Conservation (phyloP, 139 green algal genomes). For the Spirogloea muscicola region DNA sequence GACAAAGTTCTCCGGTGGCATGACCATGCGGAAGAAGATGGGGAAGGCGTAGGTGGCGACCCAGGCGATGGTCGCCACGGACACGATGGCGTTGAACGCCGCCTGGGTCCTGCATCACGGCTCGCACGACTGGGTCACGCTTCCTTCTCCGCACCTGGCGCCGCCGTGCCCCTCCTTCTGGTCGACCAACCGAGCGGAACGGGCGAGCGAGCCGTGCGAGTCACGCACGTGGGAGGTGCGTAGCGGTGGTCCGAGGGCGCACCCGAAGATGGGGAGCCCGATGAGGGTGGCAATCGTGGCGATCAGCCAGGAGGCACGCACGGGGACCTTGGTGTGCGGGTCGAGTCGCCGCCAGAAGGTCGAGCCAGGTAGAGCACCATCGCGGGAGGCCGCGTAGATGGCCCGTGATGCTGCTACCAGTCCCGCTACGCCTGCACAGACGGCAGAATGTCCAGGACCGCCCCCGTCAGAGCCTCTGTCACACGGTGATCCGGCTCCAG, state of each 20-base stretch:
- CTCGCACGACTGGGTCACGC: too few relatives aligned
- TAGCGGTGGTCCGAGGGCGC: too few relatives aligned
- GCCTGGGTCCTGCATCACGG: constrained; percentile 3
- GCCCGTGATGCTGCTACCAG: constrained; percentile 7
- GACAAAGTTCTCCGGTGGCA: constrained; percentile 2
- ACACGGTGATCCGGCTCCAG: too few relatives aligned
- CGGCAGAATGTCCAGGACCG: too few relatives aligned
- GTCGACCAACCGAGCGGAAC: too few relatives aligned
- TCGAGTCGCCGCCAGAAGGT: constrained; percentile 5
- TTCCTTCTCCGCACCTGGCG: too few relatives aligned
- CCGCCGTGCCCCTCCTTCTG: too few relatives aligned
- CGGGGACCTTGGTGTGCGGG: not conserved
- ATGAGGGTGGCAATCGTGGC: not conserved
- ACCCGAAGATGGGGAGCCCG: constrained; percentile 24
- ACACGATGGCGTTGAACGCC: constrained; percentile 12
- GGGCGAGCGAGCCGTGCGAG: too few relatives aligned
- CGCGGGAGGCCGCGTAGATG: constrained; percentile 10
- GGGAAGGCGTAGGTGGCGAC: constrained; percentile 9
- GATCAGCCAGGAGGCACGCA: constrained; percentile 19
- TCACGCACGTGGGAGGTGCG: too few relatives aligned
- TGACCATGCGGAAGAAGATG: constrained; percentile 14
- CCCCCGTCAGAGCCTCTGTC: too few relatives aligned
- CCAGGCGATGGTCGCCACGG: constrained; percentile 6
- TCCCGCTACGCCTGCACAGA: constrained; percentile 12
- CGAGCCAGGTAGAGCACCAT: constrained; percentile 9